phyloP scores from a whole-genome alignment of 1,139 yeast species.

The Blastobotrys proliferans region DNA sequence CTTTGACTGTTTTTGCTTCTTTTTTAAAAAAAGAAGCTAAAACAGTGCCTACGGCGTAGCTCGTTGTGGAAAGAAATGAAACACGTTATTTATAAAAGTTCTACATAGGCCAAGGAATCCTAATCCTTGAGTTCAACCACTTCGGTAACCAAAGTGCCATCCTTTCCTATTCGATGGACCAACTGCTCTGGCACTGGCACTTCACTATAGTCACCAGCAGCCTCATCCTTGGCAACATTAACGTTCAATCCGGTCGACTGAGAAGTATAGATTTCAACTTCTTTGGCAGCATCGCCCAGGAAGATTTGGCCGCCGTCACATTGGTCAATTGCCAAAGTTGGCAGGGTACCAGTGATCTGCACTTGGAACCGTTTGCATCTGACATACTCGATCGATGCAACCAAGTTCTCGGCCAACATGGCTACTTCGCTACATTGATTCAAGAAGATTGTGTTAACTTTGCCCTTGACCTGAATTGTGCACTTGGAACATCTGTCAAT shows the following conservation, averaged over 20 bases:
- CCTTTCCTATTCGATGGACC: conserved; percentile 49
- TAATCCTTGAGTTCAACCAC: conserved; percentile 60
- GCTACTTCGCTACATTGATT: conserved; percentile 71
- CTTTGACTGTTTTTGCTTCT: too few species aligned
- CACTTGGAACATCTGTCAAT: conserved; percentile 74
- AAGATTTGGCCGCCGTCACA: conserved; percentile 82
- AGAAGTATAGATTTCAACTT: conserved; percentile 74
- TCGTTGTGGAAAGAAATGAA: too few species aligned
- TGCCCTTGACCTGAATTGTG: conserved; percentile 82
- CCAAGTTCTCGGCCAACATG: conserved; percentile 75
- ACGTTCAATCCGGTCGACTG: conserved; percentile 81
- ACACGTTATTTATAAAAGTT: neutral
- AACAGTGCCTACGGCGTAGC: too few species aligned
- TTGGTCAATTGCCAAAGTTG: conserved; percentile 82
- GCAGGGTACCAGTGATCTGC: conserved; percentile 76
- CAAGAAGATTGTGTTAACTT: conserved; percentile 82
- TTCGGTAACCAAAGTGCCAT: conserved; percentile 43
- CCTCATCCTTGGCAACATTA: conserved; percentile 59
- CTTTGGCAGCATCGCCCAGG: conserved; percentile 64
- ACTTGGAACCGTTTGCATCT: conserved; percentile 78
- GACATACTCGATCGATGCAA: conserved; percentile 85
- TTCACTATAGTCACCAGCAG: conserved; percentile 66
- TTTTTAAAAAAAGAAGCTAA: too few species aligned
- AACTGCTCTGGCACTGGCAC: conserved; percentile 86
- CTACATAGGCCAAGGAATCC: conserved; percentile 7